Percentiles rank a stretch among this genome's conserved stretches.
phyloP scores from a whole-genome alignment of 768 basidiomycete genomes.

The Leccinum broughii region DNA sequence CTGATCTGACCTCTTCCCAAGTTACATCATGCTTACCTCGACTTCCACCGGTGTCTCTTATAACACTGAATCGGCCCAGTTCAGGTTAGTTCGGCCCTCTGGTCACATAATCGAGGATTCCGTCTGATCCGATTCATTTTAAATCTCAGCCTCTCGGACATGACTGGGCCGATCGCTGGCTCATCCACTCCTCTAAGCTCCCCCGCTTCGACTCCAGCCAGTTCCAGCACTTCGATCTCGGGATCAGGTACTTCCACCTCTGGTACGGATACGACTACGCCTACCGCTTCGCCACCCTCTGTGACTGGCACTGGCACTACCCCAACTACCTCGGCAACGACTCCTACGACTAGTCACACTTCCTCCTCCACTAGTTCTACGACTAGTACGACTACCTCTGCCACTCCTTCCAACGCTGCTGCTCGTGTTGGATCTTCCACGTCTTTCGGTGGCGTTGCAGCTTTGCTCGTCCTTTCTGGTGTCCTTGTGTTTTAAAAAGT shows the following conservation, averaged over 20 bases:
- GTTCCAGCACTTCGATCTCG: slow-evolving; percentile 1
- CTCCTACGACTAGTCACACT: background rate
- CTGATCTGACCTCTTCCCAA: slow-evolving; percentile 26
- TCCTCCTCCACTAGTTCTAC: background rate
- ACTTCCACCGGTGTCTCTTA: slow-evolving; percentile 32
- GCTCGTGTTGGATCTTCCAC: slow-evolving; percentile 19
- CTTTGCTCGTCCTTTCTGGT: slow-evolving; percentile 23
- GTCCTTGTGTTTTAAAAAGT: slow-evolving; percentile 18
- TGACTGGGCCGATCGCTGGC: slow-evolving; percentile 51
- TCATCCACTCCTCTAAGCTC: slow-evolving; percentile 17
- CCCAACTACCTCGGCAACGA: background rate
- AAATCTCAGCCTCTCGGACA: slow-evolving; percentile 47
- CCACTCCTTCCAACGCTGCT: slow-evolving; percentile 25
- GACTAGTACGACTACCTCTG: background rate
- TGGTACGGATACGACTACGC: background rate
- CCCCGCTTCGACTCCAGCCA: slow-evolving; percentile 5
- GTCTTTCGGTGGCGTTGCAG: slow-evolving; percentile 22
- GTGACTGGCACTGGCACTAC: slow-evolving; percentile 31
- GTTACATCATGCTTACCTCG: slow-evolving; percentile 62
- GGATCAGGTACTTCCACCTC: slow-evolving; percentile 20
- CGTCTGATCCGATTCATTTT: slow-evolving; percentile 2
- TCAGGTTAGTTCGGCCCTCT: slow-evolving; percentile 43
- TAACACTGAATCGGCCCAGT: slow-evolving; percentile 50
- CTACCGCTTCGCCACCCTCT: slow-evolving; percentile 24
- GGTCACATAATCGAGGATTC: background rate